These are phyloP conservation scores for Colletotrichum sublineola DNA, from an alignment of 2,329 filamentous ascomycete species.

Conservation along the genomic window DNA sequence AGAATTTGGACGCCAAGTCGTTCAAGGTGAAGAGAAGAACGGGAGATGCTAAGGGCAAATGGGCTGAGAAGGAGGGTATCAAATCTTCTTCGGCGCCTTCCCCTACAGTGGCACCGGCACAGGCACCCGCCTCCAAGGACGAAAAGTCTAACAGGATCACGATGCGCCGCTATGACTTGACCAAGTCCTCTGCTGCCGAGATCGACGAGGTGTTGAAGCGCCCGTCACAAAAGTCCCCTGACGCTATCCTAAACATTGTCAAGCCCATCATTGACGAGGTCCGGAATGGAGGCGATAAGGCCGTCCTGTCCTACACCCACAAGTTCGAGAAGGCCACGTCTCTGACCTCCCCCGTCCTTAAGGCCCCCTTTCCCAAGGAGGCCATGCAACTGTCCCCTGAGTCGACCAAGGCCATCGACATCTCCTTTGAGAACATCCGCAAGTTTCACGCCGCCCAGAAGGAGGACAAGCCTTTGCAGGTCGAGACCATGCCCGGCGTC, in stretches of 20 bases:
- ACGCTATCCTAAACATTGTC: slow-evolving; percentile 91
- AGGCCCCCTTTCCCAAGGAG: slow-evolving; percentile 86
- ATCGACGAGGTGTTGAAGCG: slow-evolving; percentile 84
- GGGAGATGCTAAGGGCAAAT: slow-evolving; percentile 94
- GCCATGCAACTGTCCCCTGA: slow-evolving; percentile 85
- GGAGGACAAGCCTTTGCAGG: slow-evolving; percentile 82
- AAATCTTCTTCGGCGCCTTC: slow-evolving; percentile 51
- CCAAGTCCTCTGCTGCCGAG: slow-evolving; percentile 72
- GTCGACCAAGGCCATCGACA: slow-evolving; percentile 91
- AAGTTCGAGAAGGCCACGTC: slow-evolving; percentile 98
- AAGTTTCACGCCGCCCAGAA: slow-evolving; percentile 94
- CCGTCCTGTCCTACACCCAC: slow-evolving; percentile 92
- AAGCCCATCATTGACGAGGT: slow-evolving; percentile 93
- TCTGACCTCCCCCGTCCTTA: slow-evolving; percentile 88
- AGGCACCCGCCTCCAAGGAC: slow-evolving; percentile 56
- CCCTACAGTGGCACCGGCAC: slow-evolving; percentile 45
- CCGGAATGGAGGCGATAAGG: slow-evolving; percentile 85
- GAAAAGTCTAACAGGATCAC: slow-evolving; percentile 70
- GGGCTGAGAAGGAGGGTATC: slow-evolving; percentile 86
- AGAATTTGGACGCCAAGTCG: slow-evolving; percentile 92
- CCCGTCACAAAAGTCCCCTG: slow-evolving; percentile 94
- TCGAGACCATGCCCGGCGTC: slow-evolving; percentile 98
- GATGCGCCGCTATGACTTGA: slow-evolving; percentile 84
- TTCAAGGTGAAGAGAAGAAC: slow-evolving; percentile 94
- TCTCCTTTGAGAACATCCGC: slow-evolving; percentile 93